Conservation (phyloP, 1,284 basidiomycete species). For the Cutaneotrichosporon dermatis region DNA sequence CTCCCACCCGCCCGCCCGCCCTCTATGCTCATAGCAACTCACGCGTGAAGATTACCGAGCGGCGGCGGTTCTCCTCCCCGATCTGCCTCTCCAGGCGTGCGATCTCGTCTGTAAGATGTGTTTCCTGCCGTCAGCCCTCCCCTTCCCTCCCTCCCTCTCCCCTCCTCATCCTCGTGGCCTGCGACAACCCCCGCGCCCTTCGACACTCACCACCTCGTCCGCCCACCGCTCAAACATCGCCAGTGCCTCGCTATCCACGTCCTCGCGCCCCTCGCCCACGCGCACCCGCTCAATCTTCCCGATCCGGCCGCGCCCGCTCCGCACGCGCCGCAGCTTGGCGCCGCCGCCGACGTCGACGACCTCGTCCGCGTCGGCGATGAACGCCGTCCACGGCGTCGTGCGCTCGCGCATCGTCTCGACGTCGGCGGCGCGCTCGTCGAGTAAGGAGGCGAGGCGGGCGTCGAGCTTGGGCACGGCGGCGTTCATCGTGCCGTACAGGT, state of each 20-base stretch:
- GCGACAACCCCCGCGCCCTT: too few relatives aligned
- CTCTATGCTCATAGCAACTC: neutral
- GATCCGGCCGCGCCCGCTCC: neutral
- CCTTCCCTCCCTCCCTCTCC: neutral
- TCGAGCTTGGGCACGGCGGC: constrained; percentile 18
- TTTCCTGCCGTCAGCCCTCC: constrained; percentile 14
- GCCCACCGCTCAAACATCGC: constrained; percentile 36
- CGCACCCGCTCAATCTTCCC: constrained; percentile 17
- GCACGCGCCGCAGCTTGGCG: neutral
- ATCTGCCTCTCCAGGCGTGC: constrained; percentile 19
- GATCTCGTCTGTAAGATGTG: constrained; percentile 27
- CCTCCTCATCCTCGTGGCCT: too few relatives aligned
- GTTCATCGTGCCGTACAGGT: constrained; percentile 24
- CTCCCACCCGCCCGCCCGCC: too few relatives aligned
- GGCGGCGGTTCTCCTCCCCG: constrained; percentile 9
- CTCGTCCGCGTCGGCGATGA: constrained; percentile 18
- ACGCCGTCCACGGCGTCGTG: constrained; percentile 35
- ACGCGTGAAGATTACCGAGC: constrained; percentile 5
- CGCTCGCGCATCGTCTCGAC: constrained; percentile 36
- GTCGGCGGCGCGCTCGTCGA: constrained; percentile 23
- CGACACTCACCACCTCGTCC: constrained; percentile 34
- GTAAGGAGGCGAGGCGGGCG: constrained; percentile 18
- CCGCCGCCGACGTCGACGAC: too few relatives aligned
- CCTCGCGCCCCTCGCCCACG: constrained; percentile 4
- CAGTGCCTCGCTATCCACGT: constrained; percentile 19